Percentiles rank a stretch among this genome's conserved stretches.
phyloP scores from a whole-genome alignment of 2,329 filamentous ascomycete species.

The Bisporella sp. region DNA sequence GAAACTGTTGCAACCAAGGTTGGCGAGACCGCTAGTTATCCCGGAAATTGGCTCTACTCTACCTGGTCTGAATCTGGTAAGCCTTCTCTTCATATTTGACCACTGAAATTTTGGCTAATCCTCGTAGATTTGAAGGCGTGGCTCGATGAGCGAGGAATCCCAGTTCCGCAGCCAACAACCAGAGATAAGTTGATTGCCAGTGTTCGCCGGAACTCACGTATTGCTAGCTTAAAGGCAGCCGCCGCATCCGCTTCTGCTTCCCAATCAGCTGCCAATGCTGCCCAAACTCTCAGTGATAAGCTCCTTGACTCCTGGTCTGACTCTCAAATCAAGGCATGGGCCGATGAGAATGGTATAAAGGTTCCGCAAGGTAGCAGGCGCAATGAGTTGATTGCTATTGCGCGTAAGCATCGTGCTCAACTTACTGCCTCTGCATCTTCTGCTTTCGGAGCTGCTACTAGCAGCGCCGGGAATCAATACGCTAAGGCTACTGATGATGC shows the following conservation, averaged over 20 bases:
- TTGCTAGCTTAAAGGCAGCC: slow-evolving; percentile 64
- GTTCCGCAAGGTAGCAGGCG: slow-evolving; percentile 84
- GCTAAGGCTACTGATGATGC: slow-evolving; percentile 68
- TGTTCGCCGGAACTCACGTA: slow-evolving; percentile 83
- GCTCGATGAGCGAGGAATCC: slow-evolving; percentile 82
- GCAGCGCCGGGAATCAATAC: slow-evolving; percentile 68
- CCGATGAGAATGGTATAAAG: slow-evolving; percentile 81
- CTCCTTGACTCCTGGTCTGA: slow-evolving; percentile 89
- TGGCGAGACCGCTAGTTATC: slow-evolving; percentile 77
- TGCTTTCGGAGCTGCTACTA: slow-evolving; percentile 64
- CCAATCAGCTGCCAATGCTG: slow-evolving; percentile 60
- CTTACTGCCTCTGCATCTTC: slow-evolving; percentile 56
- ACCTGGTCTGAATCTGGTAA: slow-evolving; percentile 72
- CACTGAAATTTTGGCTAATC: not conserved
- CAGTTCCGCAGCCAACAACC: slow-evolving; percentile 73
- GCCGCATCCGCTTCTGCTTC: slow-evolving; percentile 53
- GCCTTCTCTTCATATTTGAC: not conserved
- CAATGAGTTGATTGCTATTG: slow-evolving; percentile 83
- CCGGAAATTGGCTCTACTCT: slow-evolving; percentile 89
- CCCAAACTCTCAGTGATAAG: slow-evolving; percentile 71
- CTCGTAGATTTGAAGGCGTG: slow-evolving; percentile 73
- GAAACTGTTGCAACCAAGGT: slow-evolving; percentile 65
- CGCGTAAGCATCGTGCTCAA: slow-evolving; percentile 76
- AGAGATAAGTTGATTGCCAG: slow-evolving; percentile 85
- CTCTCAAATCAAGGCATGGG: slow-evolving; percentile 82